These are phyloP conservation scores for Rubia yunnanensis DNA, from an alignment of 257 asterid species.

Conservation along the genomic window DNA sequence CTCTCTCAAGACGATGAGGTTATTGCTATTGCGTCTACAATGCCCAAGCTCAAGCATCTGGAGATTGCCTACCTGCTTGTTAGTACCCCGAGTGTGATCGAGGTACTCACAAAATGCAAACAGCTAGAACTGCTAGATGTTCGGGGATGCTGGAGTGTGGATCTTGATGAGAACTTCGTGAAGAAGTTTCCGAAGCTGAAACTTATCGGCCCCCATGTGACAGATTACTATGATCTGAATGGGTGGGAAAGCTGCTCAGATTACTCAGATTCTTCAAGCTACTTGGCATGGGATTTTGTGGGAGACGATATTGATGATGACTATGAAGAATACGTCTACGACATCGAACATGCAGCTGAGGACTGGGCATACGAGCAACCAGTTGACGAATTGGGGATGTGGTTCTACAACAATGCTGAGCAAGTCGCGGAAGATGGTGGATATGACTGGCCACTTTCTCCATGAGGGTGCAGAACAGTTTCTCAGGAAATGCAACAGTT, in stretches of 20 bases:
- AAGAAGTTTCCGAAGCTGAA: slow-evolving; percentile 38
- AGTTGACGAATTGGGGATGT: slow-evolving; percentile 56
- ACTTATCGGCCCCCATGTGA: slow-evolving; percentile 53
- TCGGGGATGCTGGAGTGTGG: slow-evolving; percentile 79
- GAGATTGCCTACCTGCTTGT: slow-evolving; percentile 77
- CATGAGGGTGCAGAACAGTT: slow-evolving; percentile 11
- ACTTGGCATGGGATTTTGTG: slow-evolving; percentile 63
- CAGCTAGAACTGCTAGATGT: slow-evolving; percentile 60
- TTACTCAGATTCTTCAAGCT: slow-evolving; percentile 49
- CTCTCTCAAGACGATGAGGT: slow-evolving; percentile 77
- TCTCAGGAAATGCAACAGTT: background rate
- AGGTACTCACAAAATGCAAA: slow-evolving; percentile 49
- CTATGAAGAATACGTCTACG: slow-evolving; percentile 14
- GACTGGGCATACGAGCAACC: slow-evolving; percentile 44
- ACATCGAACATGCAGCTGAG: slow-evolving; percentile 24
- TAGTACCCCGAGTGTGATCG: slow-evolving; percentile 37
- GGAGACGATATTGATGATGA: slow-evolving; percentile 43
- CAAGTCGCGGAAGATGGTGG: slow-evolving; percentile 53
- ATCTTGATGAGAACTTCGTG: slow-evolving; percentile 43
- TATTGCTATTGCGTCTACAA: slow-evolving; percentile 54
- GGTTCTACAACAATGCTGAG: slow-evolving; percentile 60
- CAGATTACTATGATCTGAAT: slow-evolving; percentile 42
- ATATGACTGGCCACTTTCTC: slow-evolving; percentile 77
- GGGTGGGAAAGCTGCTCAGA: slow-evolving; percentile 66
- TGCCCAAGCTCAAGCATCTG: slow-evolving; percentile 71